phyloP scores from a whole-genome alignment of 805 yeast genomes.

The Kuraishia molischiana region DNA sequence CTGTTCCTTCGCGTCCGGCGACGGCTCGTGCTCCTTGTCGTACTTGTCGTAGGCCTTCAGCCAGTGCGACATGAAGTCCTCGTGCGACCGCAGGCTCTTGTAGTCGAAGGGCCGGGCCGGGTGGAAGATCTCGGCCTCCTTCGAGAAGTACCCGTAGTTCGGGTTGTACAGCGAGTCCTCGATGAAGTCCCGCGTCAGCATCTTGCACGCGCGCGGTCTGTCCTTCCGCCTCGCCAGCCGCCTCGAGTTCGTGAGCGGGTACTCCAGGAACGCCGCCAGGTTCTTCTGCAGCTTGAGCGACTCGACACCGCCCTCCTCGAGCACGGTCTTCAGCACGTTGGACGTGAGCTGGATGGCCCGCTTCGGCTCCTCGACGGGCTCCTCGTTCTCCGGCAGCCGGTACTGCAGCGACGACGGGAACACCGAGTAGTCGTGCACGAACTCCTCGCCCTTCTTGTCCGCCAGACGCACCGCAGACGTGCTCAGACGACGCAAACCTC shows the following conservation, averaged over 20 bases:
- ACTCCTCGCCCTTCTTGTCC: conserved; percentile 3
- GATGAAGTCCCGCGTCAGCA: conserved; percentile 73
- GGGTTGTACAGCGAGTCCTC: conserved; percentile 82
- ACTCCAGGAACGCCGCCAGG: conserved; percentile 27
- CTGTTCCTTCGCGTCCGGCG: background rate
- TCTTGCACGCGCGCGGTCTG: conserved; percentile 55
- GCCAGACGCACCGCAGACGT: background rate
- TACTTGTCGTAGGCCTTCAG: conserved; percentile 46
- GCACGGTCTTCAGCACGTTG: conserved; percentile 6
- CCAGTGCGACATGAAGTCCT: conserved; percentile 67
- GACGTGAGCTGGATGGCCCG: conserved; percentile 4
- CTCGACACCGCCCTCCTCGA: conserved; percentile 25
- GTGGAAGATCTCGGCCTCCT: conserved; percentile 70
- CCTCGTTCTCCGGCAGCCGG: conserved; percentile 17
- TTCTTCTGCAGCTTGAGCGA: conserved; percentile 21
- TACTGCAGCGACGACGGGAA: conserved; percentile 19
- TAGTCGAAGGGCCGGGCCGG: conserved; percentile 58
- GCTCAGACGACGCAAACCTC: background rate
- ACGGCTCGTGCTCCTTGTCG: conserved; percentile 17
- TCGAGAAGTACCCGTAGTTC: conserved; percentile 70
- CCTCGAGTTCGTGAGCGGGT: conserved; percentile 30
- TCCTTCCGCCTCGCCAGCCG: conserved; percentile 23
- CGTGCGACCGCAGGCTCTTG: conserved; percentile 44
- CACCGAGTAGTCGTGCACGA: conserved; percentile 23
- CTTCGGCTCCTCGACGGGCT: background rate